Percentiles rank a stretch among this genome's conserved stretches.
Conservation (phyloP, 2,329 filamentous ascomycete species). For the Diaporthe sp. region DNA sequence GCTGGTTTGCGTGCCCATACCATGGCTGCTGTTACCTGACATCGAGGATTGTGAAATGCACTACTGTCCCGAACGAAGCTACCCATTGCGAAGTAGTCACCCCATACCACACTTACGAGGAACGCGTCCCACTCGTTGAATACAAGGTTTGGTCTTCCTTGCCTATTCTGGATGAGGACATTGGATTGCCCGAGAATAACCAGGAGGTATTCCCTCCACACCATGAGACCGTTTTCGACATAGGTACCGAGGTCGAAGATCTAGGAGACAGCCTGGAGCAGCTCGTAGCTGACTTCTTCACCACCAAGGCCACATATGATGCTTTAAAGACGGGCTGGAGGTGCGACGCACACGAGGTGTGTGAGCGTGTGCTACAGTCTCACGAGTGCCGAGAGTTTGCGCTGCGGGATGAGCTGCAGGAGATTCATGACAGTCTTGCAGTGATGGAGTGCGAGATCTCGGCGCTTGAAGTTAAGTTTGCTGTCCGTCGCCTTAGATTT, state of each 20-base stretch:
- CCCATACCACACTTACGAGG: background rate
- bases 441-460: background rate
- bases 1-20: background rate
- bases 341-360: background rate
- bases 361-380: background rate
- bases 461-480: background rate
- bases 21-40: background rate
- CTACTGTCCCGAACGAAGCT: background rate
- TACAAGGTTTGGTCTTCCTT: background rate
- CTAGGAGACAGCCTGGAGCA: background rate
- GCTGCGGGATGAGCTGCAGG: background rate
- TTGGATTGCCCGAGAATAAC: background rate
- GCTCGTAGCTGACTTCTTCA: background rate
- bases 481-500: background rate
- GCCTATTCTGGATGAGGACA: background rate
- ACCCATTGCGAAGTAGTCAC: background rate
- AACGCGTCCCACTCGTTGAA: background rate
- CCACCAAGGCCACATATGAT: background rate
- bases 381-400: constrained; percentile 13
- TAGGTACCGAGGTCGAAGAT: background rate
- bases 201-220: background rate
- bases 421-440: background rate
- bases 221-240: background rate
- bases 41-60: background rate
- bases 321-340: background rate